Evolutionary conservation across 345 rosid genomes (phyloP), one percentile per base, ranked within the genome.

Genomic region (Eucalyptus erythrocorys): DNA sequence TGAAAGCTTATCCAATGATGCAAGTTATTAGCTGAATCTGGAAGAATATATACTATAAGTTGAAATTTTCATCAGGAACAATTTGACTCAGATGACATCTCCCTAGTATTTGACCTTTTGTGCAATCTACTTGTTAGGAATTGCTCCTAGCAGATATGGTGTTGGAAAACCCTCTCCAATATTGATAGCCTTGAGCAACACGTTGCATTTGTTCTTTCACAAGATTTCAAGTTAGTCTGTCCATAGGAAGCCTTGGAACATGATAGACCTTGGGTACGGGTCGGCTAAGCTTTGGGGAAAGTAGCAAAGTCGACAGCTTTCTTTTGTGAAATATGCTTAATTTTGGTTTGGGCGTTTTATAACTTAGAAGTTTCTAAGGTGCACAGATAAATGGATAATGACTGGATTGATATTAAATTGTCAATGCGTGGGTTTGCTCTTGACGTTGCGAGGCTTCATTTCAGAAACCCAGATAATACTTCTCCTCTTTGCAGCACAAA

Each of bases 401-500:
- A 85, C 30, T 48, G 21, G 57, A 51, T 85, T 51, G 21, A 51
- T 10, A 11, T 48, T 85, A 27, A 47, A 10, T 85, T 8, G 32
- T 51, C 86, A 85, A 48, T 4, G 24, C 11, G 2, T 8, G 15
- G 14, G 10, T 53, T 22, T 10, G 43, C 14, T 22, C 57, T 85
- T 13, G 16, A 66, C 1, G 22, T 32, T 66, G 3, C 0, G 42
- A 66, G 42, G 79, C 79, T n/a, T 61, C 51, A 12, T 43, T 43
- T 27, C 13, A 37, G 26, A 64, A 87, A 88, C 61, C 61, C 49
- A 14, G 30, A 17, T 42, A 27, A 17, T 34, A n/a, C 11, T 85
- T 8, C 14, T 81, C 13, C 87, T 88, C n/a, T 88, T 43, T 86
- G 90, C 97, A 96, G 99, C 91, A 93, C 97, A 68, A 95, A 95